Evolutionary conservation across 2,329 filamentous ascomycete species (phyloP), one percentile per base, ranked within the genome.

Genomic region (Scleromitrula shiraiana): DNA sequence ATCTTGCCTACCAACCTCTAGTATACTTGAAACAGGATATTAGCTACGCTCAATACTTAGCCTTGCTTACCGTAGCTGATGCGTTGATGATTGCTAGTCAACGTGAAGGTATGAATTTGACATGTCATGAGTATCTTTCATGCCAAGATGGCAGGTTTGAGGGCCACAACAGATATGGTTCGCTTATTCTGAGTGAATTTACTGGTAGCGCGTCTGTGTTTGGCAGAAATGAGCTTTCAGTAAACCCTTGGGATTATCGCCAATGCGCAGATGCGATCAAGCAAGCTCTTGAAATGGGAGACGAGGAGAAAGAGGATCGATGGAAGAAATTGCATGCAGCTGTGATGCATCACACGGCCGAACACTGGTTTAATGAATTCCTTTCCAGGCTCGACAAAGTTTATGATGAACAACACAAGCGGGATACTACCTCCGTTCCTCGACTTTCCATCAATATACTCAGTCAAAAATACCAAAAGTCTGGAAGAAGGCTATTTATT

Each of bases 1-100:
- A 89, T 22, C 73, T 97, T 41, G 87, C 88, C 0, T 93, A 96
- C 61, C 89, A 95, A 61, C 91, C 91, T 1, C 77, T 97, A 9
- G 86, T 96, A 5, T 96, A 96, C 66, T 73, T 97, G 45, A 90
- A 94, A 67, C 91, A 97, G 65, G 91, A 97, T 59, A 93, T 97
- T 51, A 83, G 87, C 50, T 95, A 95, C 62, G 75, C 86, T 0
- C 90, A 96, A 63, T 97, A 96, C 60, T 76, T 97, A n/a, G 91
- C 90, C 2, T 73, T 97, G 7, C 75, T 96, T 39, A 88, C 88
- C 3, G 83, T 94, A 44, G 93, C 91, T 2, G 90, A 97, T 68
- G 86, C 85, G 2, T 72, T 97, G 41, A 93, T 96, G 79, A 93
- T 97, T 61, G 94, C 91, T 2, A 94, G 88, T 63, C 81, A 97